Evolutionary conservation across 306 rosid species (phyloP).

Genomic region (Hippophae gyantsensis): DNA sequence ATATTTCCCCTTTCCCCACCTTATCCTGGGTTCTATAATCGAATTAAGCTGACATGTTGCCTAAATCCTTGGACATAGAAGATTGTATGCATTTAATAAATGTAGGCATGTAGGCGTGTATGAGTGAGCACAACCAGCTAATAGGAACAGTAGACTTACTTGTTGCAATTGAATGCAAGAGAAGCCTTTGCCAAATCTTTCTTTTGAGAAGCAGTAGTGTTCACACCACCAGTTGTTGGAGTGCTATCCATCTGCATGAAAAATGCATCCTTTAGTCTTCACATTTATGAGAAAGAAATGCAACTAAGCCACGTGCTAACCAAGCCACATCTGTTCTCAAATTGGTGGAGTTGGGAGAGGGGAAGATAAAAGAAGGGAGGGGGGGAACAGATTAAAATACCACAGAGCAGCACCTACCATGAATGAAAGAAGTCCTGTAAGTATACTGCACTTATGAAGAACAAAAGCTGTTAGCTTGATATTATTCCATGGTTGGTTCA

Average conservation of each 20-base stretch:
- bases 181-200: conserved; percentile 83
- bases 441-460: conserved; percentile 63
- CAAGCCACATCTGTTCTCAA: background rate
- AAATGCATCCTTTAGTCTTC: background rate
- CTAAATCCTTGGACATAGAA: too few species aligned
- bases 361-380: background rate
- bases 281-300: background rate
- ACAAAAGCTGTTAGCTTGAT: conserved; percentile 31
- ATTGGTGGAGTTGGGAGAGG: background rate
- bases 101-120: too few species aligned
- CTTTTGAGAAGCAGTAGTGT: conserved; percentile 71
- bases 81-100: too few species aligned
- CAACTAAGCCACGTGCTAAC: background rate
- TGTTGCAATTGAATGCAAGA: conserved; percentile 76
- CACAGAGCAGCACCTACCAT: conserved; percentile 54
- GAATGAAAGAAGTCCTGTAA: conserved; percentile 94
- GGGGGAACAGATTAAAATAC: conserved; percentile 10
- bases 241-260: conserved; percentile 82
- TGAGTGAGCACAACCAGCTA: background rate
- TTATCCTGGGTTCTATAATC: too few species aligned
- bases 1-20: too few species aligned
- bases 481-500: conserved; percentile 13
- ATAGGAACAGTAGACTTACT: conserved; percentile 41
- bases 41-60: too few species aligned
- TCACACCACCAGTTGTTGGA: conserved; percentile 97